Base-by-base conservation (phyloP, 2,329 filamentous ascomycete species). In the Furcasterigmium sp. region DNA sequence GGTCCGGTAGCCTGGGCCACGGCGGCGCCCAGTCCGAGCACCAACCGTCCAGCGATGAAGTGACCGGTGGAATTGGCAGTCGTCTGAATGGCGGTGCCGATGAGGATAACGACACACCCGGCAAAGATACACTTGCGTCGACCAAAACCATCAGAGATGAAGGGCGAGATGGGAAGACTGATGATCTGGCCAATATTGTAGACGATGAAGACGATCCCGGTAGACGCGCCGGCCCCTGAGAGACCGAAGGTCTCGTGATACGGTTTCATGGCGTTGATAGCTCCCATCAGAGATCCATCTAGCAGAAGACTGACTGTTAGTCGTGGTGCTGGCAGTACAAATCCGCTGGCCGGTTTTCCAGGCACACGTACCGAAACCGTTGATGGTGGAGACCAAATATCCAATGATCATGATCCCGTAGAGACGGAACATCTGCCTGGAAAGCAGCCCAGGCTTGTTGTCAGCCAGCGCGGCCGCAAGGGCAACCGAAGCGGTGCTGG, bases 1-100 rank as follows among this genome's bases (percentile, higher is more conserved):
- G 80, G 80, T 0, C 73, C 80, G 3, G 79, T 78, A 8, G 76
- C 73, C 2, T 74, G 73, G 3, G 76, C 75, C 41, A 84, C 77
- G 4, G 75, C 70, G 23, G 80, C 78, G 21, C 80, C 80, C 39
- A 77, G 75, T 2, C 74, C 75, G 6, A 78, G 65, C 8, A 78
- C 52, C 2, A 50, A 46, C 4, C 47, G 30, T 14, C 47, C 47
- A 3, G 38, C 47, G 2, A 50, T 37, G 8, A 82, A 81, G 44
- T 75, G 70, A 4, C 62, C 64, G 1, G 72, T 64, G 28, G 62
- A 64, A 37, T 67, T 53, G 26, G 73, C 50, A 2, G 54, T 46
- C 0, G 53, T 45, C 51, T 75, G 69, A 18, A 78, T 53, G 41
- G 71, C 65, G 3, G 70, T 69, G 9, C 72, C 72, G 34, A 73